phyloP scores from a whole-genome alignment of 257 asterid species.

The Verbascum thapsus region DNA sequence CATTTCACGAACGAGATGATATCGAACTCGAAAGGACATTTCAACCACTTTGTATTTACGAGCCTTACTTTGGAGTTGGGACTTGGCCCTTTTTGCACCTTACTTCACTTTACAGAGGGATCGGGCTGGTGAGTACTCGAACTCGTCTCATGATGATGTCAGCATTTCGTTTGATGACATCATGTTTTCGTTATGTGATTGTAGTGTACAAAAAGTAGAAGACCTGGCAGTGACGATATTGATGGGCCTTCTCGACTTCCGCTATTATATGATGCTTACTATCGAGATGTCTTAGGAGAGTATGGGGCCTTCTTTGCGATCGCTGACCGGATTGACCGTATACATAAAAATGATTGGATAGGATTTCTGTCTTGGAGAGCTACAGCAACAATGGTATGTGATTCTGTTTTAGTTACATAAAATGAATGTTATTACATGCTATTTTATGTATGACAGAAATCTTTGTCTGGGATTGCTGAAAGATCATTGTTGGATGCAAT shows the following conservation, averaged over 20 bases:
- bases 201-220: slow-evolving; percentile 76
- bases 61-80: slow-evolving; percentile 89
- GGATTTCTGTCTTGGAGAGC: slow-evolving; percentile 98
- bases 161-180: no score
- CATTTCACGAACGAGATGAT: slow-evolving; percentile 92
- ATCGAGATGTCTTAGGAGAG: slow-evolving; percentile 79
- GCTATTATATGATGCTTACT: slow-evolving; percentile 62
- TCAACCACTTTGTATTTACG: slow-evolving; percentile 88
- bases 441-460: slow-evolving; percentile 50
- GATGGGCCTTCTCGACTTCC: slow-evolving; percentile 92
- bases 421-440: no score
- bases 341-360: slow-evolving; percentile 97
- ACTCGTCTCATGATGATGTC: neutral
- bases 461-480: slow-evolving; percentile 79
- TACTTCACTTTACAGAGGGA: slow-evolving; percentile 84
- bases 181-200: slow-evolving; percentile 27
- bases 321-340: slow-evolving; percentile 85
- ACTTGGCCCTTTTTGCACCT: slow-evolving; percentile 92
- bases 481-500: slow-evolving; percentile 65
- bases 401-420: slow-evolving; percentile 4
- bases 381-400: slow-evolving; percentile 74
- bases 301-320: slow-evolving; percentile 90
- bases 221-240: slow-evolving; percentile 84
- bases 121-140: slow-evolving; percentile 66
- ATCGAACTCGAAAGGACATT: slow-evolving; percentile 97